Conservation (phyloP, 1,284 basidiomycete species). For the Apiotrichum veenhuisii region DNA sequence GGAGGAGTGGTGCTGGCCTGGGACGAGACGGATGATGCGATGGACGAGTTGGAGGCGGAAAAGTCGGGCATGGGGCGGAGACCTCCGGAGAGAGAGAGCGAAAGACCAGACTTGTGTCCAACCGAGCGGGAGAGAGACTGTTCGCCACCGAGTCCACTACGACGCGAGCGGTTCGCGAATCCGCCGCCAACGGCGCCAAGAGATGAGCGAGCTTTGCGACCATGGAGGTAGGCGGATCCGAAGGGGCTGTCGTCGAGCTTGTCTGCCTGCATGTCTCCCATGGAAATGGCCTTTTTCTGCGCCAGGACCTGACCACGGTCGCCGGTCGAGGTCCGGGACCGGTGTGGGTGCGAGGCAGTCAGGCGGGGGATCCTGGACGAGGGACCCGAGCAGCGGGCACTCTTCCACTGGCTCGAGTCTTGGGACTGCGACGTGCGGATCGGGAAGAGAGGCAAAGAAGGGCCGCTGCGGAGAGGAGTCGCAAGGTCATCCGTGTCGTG, state of each 20-base stretch:
- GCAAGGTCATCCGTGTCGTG: slow-evolving; percentile 11
- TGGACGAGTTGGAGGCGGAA: slow-evolving; percentile 39
- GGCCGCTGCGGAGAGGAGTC: slow-evolving; percentile 1
- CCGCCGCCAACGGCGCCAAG: slow-evolving; percentile 7
- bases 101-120: slow-evolving; percentile 48
- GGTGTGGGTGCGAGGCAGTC: slow-evolving; percentile 31
- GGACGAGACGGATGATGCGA: slow-evolving; percentile 38
- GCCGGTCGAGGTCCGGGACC: slow-evolving; percentile 20
- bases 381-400: slow-evolving; percentile 2
- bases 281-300: slow-evolving; percentile 43
- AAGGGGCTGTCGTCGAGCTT: slow-evolving; percentile 37
- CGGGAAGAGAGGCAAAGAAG: slow-evolving; percentile 31
- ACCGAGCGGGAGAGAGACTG: slow-evolving; percentile 43
- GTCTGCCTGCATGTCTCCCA: slow-evolving; percentile 37
- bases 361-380: slow-evolving; percentile 25
- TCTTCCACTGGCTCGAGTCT: slow-evolving; percentile 23
- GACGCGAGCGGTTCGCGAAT: slow-evolving; percentile 4
- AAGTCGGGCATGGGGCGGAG: slow-evolving; percentile 35
- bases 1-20: slow-evolving; percentile 32
- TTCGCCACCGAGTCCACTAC: slow-evolving; percentile 6
- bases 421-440: slow-evolving; percentile 36
- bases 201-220: slow-evolving; percentile 16
- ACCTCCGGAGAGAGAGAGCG: slow-evolving; percentile 30
- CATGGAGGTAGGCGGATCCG: slow-evolving; percentile 22
- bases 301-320: slow-evolving; percentile 20